Conservation (phyloP, 306 rosid species). For the Rosa chinensis region DNA sequence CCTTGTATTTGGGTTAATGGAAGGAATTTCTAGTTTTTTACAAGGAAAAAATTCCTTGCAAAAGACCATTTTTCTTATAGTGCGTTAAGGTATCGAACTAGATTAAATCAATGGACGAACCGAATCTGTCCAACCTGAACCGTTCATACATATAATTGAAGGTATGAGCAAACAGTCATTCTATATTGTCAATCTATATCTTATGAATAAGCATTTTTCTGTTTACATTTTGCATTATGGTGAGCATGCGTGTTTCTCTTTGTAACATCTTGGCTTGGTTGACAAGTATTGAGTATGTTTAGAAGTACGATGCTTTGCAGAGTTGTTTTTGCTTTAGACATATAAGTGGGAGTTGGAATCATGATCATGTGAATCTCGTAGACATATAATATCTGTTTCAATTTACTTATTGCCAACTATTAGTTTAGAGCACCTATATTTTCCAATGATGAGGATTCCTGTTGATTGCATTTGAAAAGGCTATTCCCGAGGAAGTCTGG, state of each 20-base stretch:
- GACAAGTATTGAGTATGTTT: background rate
- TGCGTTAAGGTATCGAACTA: too few relatives aligned
- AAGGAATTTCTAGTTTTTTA: too few relatives aligned
- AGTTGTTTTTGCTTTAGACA: background rate
- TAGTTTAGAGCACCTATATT: background rate
- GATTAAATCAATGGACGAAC: too few relatives aligned
- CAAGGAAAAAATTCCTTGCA: too few relatives aligned
- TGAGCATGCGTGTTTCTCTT: background rate
- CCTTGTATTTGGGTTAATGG: too few relatives aligned
- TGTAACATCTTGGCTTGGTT: background rate
- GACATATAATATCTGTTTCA: background rate
- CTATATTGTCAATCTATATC: background rate
- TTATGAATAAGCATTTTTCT: background rate
- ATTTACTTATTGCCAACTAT: background rate
- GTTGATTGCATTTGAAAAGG: slow-evolving; percentile 45
- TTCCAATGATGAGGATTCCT: background rate
- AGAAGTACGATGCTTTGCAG: background rate
- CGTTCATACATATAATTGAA: too few relatives aligned
- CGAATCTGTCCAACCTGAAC: too few relatives aligned
- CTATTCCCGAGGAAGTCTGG: slow-evolving; percentile 84
- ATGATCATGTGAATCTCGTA: background rate
- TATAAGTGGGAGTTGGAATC: background rate
- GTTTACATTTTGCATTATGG: background rate
- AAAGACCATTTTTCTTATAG: too few relatives aligned
- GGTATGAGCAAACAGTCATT: background rate